Conservation (phyloP, 1,139 yeast genomes). For the Pichia sp. region DNA sequence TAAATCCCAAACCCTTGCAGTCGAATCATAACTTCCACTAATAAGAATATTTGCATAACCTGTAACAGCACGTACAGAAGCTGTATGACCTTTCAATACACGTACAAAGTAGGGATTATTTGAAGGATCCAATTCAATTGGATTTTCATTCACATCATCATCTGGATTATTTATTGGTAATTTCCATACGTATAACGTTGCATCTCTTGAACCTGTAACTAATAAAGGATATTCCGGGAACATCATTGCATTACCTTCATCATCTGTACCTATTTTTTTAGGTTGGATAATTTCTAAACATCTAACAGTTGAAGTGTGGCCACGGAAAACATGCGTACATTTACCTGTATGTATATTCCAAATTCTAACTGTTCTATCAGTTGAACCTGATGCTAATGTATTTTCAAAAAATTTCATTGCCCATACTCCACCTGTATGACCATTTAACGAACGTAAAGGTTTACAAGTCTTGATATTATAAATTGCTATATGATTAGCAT, state of each 20-base stretch:
- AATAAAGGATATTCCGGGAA: constrained; percentile 59
- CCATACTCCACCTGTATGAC: constrained; percentile 99
- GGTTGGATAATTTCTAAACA: constrained; percentile 82
- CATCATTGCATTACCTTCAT: constrained; percentile 56
- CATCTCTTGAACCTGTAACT: constrained; percentile 89
- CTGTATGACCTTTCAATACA: constrained; percentile 79
- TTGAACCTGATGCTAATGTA: constrained; percentile 82
- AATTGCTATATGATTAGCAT: constrained; percentile 75
- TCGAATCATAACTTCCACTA: constrained; percentile 87
- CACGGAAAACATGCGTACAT: constrained; percentile 82
- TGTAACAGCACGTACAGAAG: constrained; percentile 81
- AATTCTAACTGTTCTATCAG: constrained; percentile 84
- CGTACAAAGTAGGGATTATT: constrained; percentile 70
- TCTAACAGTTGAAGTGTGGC: constrained; percentile 89
- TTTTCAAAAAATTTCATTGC: constrained; percentile 86
- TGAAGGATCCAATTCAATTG: constrained; percentile 30
- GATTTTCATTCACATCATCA: constrained; percentile 33
- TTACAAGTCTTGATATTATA: constrained; percentile 74
- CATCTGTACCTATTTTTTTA: constrained; percentile 49
- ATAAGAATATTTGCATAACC: constrained; percentile 81
- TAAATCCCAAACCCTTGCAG: constrained; percentile 90
- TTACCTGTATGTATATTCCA: constrained; percentile 77
- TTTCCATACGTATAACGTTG: constrained; percentile 84
- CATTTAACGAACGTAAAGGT: constrained; percentile 60
- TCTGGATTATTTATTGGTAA: constrained; percentile 55